These are phyloP conservation scores for Capronia americana DNA, from an alignment of 2,329 filamentous ascomycete genomes.

Conservation along the genomic window DNA sequence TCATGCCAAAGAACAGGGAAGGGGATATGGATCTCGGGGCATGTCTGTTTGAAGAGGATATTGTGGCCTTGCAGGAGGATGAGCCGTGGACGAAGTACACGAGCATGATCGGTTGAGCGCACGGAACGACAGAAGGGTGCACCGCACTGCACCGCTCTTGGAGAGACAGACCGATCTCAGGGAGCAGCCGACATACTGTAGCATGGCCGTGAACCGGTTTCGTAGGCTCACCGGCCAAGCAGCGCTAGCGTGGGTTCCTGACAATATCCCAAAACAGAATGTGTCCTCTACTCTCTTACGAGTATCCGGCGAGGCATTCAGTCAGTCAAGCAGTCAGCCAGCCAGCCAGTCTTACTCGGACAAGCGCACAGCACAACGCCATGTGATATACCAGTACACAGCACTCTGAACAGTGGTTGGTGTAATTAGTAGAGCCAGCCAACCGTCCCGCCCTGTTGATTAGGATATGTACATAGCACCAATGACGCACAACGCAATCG, in stretches of 20 bases:
- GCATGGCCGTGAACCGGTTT: background rate
- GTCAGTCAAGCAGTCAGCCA: too few species aligned
- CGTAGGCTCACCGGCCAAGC: background rate
- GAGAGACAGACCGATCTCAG: background rate
- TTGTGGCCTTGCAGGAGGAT: conserved; percentile 12
- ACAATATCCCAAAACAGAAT: background rate
- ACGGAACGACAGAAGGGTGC: background rate
- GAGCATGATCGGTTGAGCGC: conserved; percentile 3
- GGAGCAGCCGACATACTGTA: background rate
- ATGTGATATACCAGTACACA: too few species aligned
- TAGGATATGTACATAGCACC: too few species aligned
- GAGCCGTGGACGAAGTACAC: conserved; percentile 13
- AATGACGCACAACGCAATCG: too few species aligned
- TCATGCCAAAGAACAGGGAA: conserved; percentile 22
- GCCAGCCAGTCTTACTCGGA: too few species aligned
- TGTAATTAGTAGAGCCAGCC: too few species aligned
- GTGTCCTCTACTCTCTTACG: background rate
- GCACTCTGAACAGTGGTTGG: too few species aligned
- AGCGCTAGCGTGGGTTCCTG: background rate
- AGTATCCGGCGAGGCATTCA: too few species aligned
- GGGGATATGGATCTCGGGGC: conserved; percentile 16
- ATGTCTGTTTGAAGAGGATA: conserved; percentile 16
- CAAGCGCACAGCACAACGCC: too few species aligned
- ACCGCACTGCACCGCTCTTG: background rate
- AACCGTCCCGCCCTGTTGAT: too few species aligned